Base-by-base conservation (phyloP, 2,329 filamentous ascomycete species). In the Aspergillus niger region DNA sequence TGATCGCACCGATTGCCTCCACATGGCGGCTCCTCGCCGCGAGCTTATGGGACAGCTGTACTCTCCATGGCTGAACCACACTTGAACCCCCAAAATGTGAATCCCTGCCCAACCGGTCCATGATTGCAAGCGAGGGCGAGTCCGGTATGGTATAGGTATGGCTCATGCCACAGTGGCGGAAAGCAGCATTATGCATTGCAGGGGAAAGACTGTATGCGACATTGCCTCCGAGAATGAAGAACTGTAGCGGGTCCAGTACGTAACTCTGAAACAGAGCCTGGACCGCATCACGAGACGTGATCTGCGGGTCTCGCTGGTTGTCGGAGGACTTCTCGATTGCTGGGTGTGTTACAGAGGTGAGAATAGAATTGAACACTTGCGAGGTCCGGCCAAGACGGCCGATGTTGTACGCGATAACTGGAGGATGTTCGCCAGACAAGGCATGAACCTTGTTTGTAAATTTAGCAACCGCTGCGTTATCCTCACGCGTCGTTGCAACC, bases 1-100 rank as follows among this genome's bases (percentile, higher is more conserved):
- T 80, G 59, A 80, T 74, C 1, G 77, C 77, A 2, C 77, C 77
- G n/a, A 80, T 79, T 3, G 77, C 77, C 59, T 78, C 76, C n/a
- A 76, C 77, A 57, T 80, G 76, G 15, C 71, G 72, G 53, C 76
- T 79, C 59, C 77, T 76, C 6, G 75, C 71, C 10, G 72, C 69
- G 2, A 79, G 66, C 44, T 75, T 74, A 28, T 74, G 70, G 20
- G 75, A 74, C 4, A 78, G 64, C 39, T 75, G 71, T 22, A 79
- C 77, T 51, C 78, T 75, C 74, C 76, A 80, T 5, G 77, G 77
- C 58, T 79, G 77, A 30, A 79, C 76, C 36, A 80, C 70, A 64
- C 77, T 80, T 22, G 76, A 70, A 7, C 77, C 77, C 32, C 77
- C 77, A 51, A 79, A 76, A 57, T 76, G 66, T 2, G 74, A 71